Percentiles rank a stretch among this genome's conserved stretches.
phyloP scores from a whole-genome alignment of 768 basidiomycete genomes.

The Lentinus brumalis region DNA sequence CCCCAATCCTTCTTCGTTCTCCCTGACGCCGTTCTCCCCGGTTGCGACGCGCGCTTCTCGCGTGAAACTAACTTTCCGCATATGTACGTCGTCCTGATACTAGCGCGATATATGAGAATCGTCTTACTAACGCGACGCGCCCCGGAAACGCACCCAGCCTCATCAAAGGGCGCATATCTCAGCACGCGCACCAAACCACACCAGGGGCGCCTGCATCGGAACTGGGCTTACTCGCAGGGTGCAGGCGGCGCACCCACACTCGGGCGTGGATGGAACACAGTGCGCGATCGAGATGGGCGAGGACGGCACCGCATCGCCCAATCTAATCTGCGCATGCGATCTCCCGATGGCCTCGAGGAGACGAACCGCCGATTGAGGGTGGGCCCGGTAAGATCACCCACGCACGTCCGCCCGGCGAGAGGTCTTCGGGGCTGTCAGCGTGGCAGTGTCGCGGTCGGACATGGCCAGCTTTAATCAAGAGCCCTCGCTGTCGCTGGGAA shows the following conservation, averaged over 20 bases:
- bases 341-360: constrained; percentile 9
- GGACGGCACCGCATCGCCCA: background rate
- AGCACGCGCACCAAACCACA: background rate
- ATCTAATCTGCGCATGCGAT: constrained; percentile 14
- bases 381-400: background rate
- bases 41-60: too few species aligned
- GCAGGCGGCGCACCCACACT: too few species aligned
- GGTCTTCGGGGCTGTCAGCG: constrained; percentile 6
- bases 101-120: too few species aligned
- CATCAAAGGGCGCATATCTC: background rate
- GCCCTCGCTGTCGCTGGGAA: background rate
- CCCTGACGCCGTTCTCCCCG: too few species aligned
- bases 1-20: too few species aligned
- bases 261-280: background rate
- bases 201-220: background rate
- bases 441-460: constrained; percentile 10
- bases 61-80: too few species aligned
- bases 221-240: background rate
- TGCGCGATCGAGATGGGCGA: constrained; percentile 1
- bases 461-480: constrained; percentile 3
- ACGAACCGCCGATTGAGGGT: background rate
- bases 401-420: background rate
- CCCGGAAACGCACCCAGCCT: too few species aligned
- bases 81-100: too few species aligned
- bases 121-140: too few species aligned